Evolutionary conservation across 2,329 filamentous ascomycete species (phyloP).

Genomic region (Xylariales sp.): DNA sequence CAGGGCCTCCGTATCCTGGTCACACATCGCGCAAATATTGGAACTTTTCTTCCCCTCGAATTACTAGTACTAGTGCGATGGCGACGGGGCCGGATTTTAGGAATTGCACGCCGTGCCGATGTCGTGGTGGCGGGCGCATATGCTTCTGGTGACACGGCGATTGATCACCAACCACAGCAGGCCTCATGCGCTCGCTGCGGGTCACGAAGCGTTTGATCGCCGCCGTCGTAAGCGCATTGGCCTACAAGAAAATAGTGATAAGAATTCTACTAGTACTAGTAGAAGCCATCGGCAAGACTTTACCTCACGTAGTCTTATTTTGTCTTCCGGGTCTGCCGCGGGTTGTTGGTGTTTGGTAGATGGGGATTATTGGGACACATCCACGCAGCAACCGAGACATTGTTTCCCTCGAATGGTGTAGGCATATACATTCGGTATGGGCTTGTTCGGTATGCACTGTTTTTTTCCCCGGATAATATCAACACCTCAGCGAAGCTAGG

Average conservation of each 20-base stretch:
- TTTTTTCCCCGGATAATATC: conserved; percentile 15
- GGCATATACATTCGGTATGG: neutral
- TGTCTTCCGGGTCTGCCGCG: conserved; percentile 4
- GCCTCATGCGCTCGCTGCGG: neutral
- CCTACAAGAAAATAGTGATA: neutral
- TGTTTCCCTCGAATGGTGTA: conserved; percentile 15
- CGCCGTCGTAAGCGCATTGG: conserved; percentile 8
- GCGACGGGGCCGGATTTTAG: neutral
- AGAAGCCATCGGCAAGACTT: neutral
- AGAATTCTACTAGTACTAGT: too few species aligned
- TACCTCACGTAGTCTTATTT: neutral
- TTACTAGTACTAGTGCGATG: neutral
- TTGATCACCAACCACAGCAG: neutral
- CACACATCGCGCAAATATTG: neutral
- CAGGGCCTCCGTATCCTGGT: neutral
- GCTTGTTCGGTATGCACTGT: neutral
- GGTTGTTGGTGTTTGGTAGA: conserved; percentile 8
- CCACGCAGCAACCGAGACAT: conserved; percentile 21
- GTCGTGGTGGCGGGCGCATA: neutral
- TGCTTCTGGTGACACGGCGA: conserved; percentile 4
- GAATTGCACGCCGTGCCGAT: conserved; percentile 1
- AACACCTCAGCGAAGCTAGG: conserved; percentile 27
- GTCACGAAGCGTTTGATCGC: conserved; percentile 26
- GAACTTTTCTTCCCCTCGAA: neutral
- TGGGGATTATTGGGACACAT: conserved; percentile 10